Evolutionary conservation across 1,139 yeast genomes (phyloP), one percentile per base, ranked within the genome.

Genomic region (Pichia inconspicua): DNA sequence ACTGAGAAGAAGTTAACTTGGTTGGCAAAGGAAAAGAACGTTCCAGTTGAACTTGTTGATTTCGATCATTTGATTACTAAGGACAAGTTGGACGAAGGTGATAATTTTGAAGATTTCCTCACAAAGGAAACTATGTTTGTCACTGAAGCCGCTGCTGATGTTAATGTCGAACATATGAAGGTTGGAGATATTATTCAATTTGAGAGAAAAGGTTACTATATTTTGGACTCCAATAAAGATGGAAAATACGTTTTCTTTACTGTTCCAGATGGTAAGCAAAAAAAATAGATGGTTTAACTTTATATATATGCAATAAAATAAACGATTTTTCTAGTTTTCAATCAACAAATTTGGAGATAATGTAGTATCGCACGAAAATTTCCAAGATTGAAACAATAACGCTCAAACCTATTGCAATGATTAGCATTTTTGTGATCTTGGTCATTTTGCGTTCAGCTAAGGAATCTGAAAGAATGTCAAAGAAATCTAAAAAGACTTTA

Each of bases 121-220:
- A 92, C 97, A 43, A 87, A 88, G 53, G 72, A 81, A 58, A 89
- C 97, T 48, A 94, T 86, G 66, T 89, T 92, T 80, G 85, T 77
- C 64, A 73, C 87, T 48, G 66, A 72, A 42, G 97, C 95, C 37
- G 62, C 77, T 58, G 97, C 90, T 57, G 97, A 92, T 66, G 67
- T 79, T 60, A 92, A 90, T 64, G 78, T 90, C 55, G 78, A 75
- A 61, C 68, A 74, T 51, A 77, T 92, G 76, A 80, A 85, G 73
- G 83, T 73, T 56, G 96, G 96, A 55, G 95, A 87, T 56, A 75
- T 90, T 53, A 82, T 92, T 59, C 97, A 92, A 72, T 88, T 92
- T 58, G 97, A 92, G 73, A 85, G 98, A 77, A 92, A 92, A 76
- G 97, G 97, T 58, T 92, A 88, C 76, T 92, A 72, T 78, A 81